Evolutionary conservation across 176 grass and related monocot species (phyloP).

Genomic region (Themeda triandra): DNA sequence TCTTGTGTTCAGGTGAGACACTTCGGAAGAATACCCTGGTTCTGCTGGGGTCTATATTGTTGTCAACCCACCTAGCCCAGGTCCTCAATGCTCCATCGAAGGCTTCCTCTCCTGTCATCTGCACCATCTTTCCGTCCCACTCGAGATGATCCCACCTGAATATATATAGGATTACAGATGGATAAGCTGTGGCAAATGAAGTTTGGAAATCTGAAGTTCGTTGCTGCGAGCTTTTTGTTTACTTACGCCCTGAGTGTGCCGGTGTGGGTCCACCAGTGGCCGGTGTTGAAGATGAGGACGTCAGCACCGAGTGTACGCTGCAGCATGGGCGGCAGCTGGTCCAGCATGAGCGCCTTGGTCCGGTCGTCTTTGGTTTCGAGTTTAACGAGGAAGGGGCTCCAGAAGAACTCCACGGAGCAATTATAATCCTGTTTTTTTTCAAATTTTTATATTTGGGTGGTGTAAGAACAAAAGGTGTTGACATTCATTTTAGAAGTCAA

Average conservation of each 20-base stretch:
- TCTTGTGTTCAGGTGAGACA: constrained; percentile 61
- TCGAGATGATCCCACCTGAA: constrained; percentile 54
- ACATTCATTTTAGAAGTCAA: too few relatives aligned
- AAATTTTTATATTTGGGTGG: neutral
- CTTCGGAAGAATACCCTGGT: constrained; percentile 61
- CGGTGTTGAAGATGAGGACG: constrained; percentile 61
- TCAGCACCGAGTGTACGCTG: constrained; percentile 24
- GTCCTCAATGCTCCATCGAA: constrained; percentile 42
- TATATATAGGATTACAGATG: too few relatives aligned
- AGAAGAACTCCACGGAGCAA: constrained; percentile 55
- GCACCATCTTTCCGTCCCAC: constrained; percentile 1
- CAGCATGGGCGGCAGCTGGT: constrained; percentile 29
- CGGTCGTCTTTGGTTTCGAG: constrained; percentile 32
- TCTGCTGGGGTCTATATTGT: constrained; percentile 11
- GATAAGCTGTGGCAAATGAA: neutral
- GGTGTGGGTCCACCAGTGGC: constrained; percentile 71
- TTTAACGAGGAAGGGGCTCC: constrained; percentile 62
- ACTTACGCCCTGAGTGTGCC: constrained; percentile 57
- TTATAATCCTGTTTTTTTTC: constrained; percentile 37
- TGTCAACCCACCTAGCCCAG: constrained; percentile 53
- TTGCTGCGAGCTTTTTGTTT: too few relatives aligned
- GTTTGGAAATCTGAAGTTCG: too few relatives aligned
- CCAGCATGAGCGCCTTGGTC: constrained; percentile 43
- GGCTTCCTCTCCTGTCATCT: constrained; percentile 33
- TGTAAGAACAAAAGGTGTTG: neutral